A percentile compares a stretch with the other conserved stretches of the same genome.
phyloP scores from a whole-genome alignment of 2,329 filamentous ascomycete species.

The Coniochaeta sp. region DNA sequence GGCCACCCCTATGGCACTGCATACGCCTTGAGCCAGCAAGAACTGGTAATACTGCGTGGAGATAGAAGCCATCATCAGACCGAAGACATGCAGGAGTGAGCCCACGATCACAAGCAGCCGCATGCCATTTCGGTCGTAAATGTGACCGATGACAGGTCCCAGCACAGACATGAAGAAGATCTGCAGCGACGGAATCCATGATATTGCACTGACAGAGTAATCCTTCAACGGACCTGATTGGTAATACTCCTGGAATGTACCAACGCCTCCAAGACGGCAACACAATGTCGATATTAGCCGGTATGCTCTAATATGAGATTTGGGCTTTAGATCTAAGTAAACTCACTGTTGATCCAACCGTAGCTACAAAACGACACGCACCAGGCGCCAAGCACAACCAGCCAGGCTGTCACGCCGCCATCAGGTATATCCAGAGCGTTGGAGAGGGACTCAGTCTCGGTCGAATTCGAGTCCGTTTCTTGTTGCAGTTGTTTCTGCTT shows the following conservation, averaged over 20 bases:
- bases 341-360: slow-evolving; percentile 32
- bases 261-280: slow-evolving; percentile 18
- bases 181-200: slow-evolving; percentile 53
- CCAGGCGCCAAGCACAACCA: slow-evolving; percentile 27
- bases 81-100: slow-evolving; percentile 50
- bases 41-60: slow-evolving; percentile 34
- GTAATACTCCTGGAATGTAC: slow-evolving; percentile 55
- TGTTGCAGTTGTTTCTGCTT: not conserved
- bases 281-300: not conserved
- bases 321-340: not conserved
- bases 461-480: not conserved
- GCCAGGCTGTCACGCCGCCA: slow-evolving; percentile 23
- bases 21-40: slow-evolving; percentile 33
- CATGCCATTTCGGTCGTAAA: slow-evolving; percentile 61
- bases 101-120: slow-evolving; percentile 46
- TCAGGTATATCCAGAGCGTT: slow-evolving; percentile 11
- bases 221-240: slow-evolving; percentile 35
- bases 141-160: slow-evolving; percentile 39
- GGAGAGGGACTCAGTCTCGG: not conserved
- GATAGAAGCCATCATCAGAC: slow-evolving; percentile 58
- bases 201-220: slow-evolving; percentile 42
- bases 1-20: slow-evolving; percentile 31
- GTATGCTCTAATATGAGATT: not conserved
- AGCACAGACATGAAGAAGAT: slow-evolving; percentile 35
- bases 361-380: slow-evolving; percentile 32